These are phyloP conservation scores for Carpinus viminea DNA, from an alignment of 306 rosid species.

Conservation along the genomic window DNA sequence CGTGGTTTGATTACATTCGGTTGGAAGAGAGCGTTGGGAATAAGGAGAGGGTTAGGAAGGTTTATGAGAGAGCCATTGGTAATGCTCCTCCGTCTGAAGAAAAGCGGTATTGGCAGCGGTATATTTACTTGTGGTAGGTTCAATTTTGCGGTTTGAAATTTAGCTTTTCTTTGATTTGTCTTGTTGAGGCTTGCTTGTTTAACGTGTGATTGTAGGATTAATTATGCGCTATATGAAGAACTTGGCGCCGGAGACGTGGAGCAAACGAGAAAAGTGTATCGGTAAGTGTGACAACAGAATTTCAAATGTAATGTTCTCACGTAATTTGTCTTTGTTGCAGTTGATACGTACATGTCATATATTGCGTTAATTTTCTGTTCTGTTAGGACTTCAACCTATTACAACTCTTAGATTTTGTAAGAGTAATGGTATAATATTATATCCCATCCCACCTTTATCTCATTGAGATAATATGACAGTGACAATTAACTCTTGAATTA, in stretches of 20 bases:
- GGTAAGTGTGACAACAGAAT: conserved; percentile 30
- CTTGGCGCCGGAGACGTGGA: conserved; percentile 78
- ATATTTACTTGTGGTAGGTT: conserved; percentile 82
- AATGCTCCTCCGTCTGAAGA: conserved; percentile 91
- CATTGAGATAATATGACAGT: no score
- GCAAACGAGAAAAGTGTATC: conserved; percentile 80
- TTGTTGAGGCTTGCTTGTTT: conserved; percentile 10
- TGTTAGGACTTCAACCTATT: no score
- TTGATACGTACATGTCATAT: neutral
- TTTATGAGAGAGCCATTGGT: conserved; percentile 86
- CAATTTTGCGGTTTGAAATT: conserved; percentile 10
- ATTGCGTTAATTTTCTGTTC: neutral
- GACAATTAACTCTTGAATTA: no score
- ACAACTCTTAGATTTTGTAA: no score
- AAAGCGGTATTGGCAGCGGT: conserved; percentile 94
- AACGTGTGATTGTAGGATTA: conserved; percentile 56
- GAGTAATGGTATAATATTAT: no score
- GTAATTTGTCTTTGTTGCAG: neutral
- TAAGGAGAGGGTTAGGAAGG: conserved; percentile 66
- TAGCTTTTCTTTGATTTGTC: conserved; percentile 3
- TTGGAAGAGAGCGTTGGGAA: conserved; percentile 86
- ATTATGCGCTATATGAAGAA: conserved; percentile 89
- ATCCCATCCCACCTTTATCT: no score
- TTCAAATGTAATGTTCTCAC: neutral
- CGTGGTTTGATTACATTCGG: conserved; percentile 82